A percentile compares a stretch with the other conserved stretches of the same genome.
Conservation (phyloP, 2,329 filamentous ascomycete genomes). For the Aspergillus fumigatiaffinis region DNA sequence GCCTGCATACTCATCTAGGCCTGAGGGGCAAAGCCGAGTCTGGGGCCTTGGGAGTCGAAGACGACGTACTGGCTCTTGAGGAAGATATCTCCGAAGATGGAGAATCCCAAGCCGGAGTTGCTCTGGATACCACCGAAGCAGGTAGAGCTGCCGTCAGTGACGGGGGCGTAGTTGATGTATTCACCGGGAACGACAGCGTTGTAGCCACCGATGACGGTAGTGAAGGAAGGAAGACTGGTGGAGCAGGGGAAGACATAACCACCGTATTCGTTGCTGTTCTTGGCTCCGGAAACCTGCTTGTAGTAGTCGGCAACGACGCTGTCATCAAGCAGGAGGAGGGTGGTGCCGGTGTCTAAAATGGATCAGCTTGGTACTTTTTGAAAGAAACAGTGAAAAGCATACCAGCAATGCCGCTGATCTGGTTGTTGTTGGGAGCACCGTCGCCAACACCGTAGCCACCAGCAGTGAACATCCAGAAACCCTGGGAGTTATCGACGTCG, state of each 20-base stretch:
- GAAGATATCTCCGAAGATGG: slow-evolving; percentile 74
- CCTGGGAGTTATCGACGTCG: slow-evolving; percentile 53
- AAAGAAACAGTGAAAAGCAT: slow-evolving; percentile 1
- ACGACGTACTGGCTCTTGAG: slow-evolving; percentile 74
- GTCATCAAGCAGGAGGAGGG: slow-evolving; percentile 58
- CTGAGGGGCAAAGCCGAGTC: slow-evolving; percentile 48
- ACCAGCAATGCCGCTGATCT: slow-evolving; percentile 55
- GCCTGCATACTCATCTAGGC: slow-evolving; percentile 16
- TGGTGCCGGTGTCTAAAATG: slow-evolving; percentile 61
- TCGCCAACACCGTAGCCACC: slow-evolving; percentile 54
- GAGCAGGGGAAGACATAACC: slow-evolving; percentile 55
- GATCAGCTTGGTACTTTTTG: neutral
- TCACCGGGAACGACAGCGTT: slow-evolving; percentile 50
- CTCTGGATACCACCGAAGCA: slow-evolving; percentile 78
- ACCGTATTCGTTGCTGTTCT: slow-evolving; percentile 46
- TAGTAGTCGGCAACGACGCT: slow-evolving; percentile 58
- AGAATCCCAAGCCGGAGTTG: slow-evolving; percentile 54
- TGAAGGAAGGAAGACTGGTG: slow-evolving; percentile 51
- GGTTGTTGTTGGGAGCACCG: slow-evolving; percentile 31
- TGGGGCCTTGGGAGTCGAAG: slow-evolving; percentile 55
- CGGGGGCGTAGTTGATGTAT: slow-evolving; percentile 53
- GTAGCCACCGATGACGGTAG: slow-evolving; percentile 48
- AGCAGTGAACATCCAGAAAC: slow-evolving; percentile 61
- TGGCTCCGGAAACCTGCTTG: slow-evolving; percentile 50
- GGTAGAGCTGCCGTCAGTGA: slow-evolving; percentile 31